Evolutionary conservation across 345 rosid species (phyloP).

Genomic region (Dimocarpus longan): DNA sequence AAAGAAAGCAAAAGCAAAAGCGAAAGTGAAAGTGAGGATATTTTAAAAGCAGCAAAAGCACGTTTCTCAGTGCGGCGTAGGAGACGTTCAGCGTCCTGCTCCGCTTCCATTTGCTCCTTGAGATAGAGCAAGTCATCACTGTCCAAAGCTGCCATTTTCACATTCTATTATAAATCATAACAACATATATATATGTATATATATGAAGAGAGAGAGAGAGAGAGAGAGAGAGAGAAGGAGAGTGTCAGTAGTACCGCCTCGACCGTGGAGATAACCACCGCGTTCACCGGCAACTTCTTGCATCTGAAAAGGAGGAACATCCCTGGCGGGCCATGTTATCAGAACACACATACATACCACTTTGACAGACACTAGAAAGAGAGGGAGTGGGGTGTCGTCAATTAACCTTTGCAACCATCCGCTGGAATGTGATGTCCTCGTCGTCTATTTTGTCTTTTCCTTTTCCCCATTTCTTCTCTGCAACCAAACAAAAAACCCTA

Average conservation of each 20-base stretch:
- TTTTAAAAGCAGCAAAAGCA: constrained; percentile 96
- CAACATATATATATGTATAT: no score
- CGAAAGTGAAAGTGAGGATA: constrained; percentile 48
- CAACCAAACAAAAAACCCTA: not conserved
- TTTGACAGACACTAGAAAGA: not conserved
- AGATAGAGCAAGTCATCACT: constrained; percentile 97
- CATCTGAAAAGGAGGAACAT: constrained; percentile 89
- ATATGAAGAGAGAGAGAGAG: not conserved
- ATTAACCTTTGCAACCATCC: constrained; percentile 99
- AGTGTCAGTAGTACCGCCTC: constrained; percentile 65
- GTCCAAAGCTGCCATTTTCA: constrained; percentile 79
- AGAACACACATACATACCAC: constrained; percentile 25
- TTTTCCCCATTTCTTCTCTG: constrained; percentile 89
- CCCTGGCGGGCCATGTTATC: constrained; percentile 99
- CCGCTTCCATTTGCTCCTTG: constrained; percentile 99
- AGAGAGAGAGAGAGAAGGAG: not conserved
- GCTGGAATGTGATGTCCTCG: constrained; percentile 94
- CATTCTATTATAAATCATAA: not conserved
- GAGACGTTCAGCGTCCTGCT: constrained; percentile 97
- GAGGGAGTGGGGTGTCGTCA: constrained; percentile 54
- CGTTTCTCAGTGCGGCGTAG: constrained; percentile 94
- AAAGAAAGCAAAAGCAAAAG: constrained; percentile 13
- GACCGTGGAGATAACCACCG: constrained; percentile 98
- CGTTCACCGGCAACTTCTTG: constrained; percentile 99
- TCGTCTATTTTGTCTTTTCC: constrained; percentile 90